Conservation (phyloP, 371 early-diverging fungal species). For the Parasitella parasitica region DNA sequence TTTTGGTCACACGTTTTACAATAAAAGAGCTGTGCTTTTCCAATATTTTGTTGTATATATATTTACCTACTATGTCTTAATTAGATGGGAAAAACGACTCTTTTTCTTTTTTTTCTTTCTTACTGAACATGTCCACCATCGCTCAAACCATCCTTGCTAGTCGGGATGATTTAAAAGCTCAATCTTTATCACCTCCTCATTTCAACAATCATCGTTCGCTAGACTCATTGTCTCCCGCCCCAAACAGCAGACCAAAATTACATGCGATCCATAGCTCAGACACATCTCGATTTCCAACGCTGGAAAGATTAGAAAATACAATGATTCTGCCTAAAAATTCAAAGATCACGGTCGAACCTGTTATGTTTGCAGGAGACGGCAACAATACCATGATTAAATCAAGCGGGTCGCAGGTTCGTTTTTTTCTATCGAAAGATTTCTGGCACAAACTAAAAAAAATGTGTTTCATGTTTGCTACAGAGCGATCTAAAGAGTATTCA, state of each 20-base stretch:
- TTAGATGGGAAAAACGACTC: constrained; percentile 1
- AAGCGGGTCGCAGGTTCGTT: constrained; percentile 14
- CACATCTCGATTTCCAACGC: constrained; percentile 31
- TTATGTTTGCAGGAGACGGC: not conserved
- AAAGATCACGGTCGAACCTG: constrained; percentile 13
- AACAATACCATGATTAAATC: constrained; percentile 1
- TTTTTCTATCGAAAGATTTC: not conserved
- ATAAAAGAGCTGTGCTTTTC: too few relatives aligned
- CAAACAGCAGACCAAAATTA: constrained; percentile 27
- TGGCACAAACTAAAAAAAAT: not conserved
- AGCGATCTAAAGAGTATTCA: constrained; percentile 12
- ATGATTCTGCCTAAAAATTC: constrained; percentile 2
- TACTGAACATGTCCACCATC: not conserved
- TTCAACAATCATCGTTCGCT: not conserved
- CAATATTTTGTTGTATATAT: too few relatives aligned
- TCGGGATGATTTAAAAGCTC: not conserved
- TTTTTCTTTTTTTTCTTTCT: not conserved
- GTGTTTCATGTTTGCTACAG: constrained; percentile 2
- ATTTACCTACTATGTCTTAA: too few relatives aligned
- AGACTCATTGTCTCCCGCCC: not conserved
- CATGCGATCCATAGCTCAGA: constrained; percentile 39
- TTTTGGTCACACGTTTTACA: not conserved
- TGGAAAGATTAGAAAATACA: constrained; percentile 26
- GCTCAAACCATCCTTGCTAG: not conserved
- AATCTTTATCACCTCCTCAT: not conserved